Evolutionary conservation across 1,284 basidiomycete genomes (phyloP), one percentile per base, ranked within the genome.

Genomic region (Cutaneotrichosporon sp.): DNA sequence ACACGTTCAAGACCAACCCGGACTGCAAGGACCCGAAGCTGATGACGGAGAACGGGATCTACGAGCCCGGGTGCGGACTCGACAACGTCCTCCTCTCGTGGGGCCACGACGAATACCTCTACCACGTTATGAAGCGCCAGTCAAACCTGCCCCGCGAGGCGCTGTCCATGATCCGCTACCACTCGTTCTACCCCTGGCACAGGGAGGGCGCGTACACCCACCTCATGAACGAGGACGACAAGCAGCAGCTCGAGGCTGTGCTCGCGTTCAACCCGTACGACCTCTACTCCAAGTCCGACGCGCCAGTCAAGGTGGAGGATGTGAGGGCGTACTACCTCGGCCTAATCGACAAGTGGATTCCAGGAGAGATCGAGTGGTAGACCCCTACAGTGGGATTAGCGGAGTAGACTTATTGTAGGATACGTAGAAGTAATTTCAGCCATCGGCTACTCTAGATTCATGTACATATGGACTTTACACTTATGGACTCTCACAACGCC

Each of bases 131-230:
- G 52, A 61, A 61, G 52, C 42, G 51, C 20, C 61, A 63, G 46
- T 70, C 67, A 9, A 62, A 56, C 9, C 83, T 94, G 0, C 90
- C 90, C 1, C 80, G 82, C 49, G 89, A 88, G 64, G 90, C 81
- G 0, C 79, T 94, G 32, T 84, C 86, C 25, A 94, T 94, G 90
- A 89, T 94, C 67, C 83, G 90, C 20, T 94, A 89, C 74, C 90
- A 94, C 77, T 89, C 86, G 64, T 93, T 93, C 79, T 93, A 93
- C 77, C 90, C 90, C 20, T 92, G 89, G 88, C 88, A 90, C 71
- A 81, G 87, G 44, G 88, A 90, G 68, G 81, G 81, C 54, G 90
- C 88, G 0, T 93, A 92, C 76, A 67, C 73, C 24, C 84, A 91
- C 69, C 80, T 93, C 43, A 84, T 82, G 62, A 84, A 83, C 68